A percentile compares a stretch with the other conserved stretches of the same genome.
Evolutionary conservation across 1,284 basidiomycete genomes (phyloP).

Genomic region (Trichosporon inkin): DNA sequence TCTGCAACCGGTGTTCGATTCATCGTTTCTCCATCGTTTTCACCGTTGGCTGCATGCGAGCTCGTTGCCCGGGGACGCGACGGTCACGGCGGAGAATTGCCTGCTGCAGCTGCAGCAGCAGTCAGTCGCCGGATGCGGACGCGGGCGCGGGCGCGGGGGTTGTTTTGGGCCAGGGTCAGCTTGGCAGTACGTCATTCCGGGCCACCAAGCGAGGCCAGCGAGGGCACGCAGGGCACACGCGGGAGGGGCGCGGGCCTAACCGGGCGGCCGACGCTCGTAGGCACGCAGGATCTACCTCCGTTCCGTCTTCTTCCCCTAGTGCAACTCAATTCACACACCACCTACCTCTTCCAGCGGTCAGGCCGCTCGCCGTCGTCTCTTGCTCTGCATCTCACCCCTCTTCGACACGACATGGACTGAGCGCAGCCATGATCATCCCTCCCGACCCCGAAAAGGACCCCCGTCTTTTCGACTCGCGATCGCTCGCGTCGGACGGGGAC

Average conservation of each 20-base stretch:
- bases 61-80: no score
- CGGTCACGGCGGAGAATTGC: no score
- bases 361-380: neutral
- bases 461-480: slow-evolving; percentile 32
- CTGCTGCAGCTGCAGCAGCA: no score
- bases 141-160: no score
- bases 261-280: neutral
- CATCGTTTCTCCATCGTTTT: slow-evolving; percentile 6
- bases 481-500: slow-evolving; percentile 11
- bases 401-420: slow-evolving; percentile 7
- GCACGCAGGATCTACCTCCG: slow-evolving; percentile 6
- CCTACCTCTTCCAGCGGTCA: neutral
- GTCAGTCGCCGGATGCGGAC: no score
- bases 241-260: neutral
- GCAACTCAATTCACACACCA: slow-evolving; percentile 7
- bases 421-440: slow-evolving; percentile 47
- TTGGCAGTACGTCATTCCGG: neutral
- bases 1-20: slow-evolving; percentile 9
- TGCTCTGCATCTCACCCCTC: slow-evolving; percentile 4
- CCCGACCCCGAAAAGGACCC: slow-evolving; percentile 51
- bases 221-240: neutral
- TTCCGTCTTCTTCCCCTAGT: slow-evolving; percentile 5
- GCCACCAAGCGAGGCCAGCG: neutral
- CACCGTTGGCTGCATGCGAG: neutral
- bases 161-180: neutral